Evolutionary conservation across 148 eudicot genomes (phyloP).

Genomic region (Vaccinium darrowii): DNA sequence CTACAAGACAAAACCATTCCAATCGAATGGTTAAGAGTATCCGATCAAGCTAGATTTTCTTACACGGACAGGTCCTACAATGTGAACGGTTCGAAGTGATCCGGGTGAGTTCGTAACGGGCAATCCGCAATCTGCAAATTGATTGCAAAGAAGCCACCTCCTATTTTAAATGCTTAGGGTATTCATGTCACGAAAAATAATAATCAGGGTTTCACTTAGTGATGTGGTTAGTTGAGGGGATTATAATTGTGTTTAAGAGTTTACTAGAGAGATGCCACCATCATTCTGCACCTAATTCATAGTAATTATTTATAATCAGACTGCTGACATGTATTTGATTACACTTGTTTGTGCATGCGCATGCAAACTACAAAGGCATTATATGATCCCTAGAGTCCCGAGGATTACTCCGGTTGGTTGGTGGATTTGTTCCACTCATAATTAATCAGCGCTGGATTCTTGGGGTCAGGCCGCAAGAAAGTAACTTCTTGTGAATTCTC

Average conservation of each 20-base stretch:
- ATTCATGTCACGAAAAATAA: neutral
- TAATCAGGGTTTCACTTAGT: neutral
- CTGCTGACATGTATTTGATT: neutral
- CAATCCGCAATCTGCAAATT: neutral
- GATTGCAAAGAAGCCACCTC: neutral
- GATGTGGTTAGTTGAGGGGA: neutral
- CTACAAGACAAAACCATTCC: too few relatives aligned
- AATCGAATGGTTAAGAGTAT: neutral
- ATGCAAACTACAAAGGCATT: neutral
- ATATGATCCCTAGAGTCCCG: neutral
- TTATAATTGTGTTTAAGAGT: neutral
- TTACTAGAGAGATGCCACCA: neutral
- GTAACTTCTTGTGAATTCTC: too few relatives aligned
- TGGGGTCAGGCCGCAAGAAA: too few relatives aligned
- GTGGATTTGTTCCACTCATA: too few relatives aligned
- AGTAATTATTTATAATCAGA: neutral
- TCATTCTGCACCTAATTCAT: neutral
- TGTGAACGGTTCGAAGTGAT: neutral
- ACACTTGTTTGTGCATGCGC: constrained; percentile 13
- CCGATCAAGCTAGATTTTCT: neutral
- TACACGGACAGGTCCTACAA: neutral
- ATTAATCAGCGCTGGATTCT: too few relatives aligned
- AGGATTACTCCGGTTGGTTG: too few relatives aligned
- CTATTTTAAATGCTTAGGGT: neutral
- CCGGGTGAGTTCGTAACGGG: neutral